phyloP scores from a whole-genome alignment of 306 rosid species.

The Malus asiatica region DNA sequence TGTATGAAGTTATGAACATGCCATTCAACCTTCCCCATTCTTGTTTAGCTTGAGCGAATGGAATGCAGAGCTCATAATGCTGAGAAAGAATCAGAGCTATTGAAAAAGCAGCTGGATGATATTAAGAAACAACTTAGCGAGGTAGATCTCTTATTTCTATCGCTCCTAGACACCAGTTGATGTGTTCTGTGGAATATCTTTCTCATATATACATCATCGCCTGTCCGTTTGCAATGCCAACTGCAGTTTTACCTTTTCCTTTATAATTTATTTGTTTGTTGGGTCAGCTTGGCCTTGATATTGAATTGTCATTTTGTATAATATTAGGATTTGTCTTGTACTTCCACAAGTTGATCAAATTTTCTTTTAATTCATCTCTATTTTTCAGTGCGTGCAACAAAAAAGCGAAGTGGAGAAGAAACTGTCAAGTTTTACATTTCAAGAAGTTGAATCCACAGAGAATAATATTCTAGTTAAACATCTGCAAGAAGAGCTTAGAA shows the following conservation, averaged over 20 bases:
- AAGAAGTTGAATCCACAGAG: slow-evolving; percentile 44
- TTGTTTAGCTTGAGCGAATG: slow-evolving; percentile 67
- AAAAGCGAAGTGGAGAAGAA: slow-evolving; percentile 76
- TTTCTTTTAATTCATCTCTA: background rate
- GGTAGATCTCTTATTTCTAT: slow-evolving; percentile 40
- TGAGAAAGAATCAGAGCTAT: slow-evolving; percentile 61
- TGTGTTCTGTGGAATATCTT: background rate
- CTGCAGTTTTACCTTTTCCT: background rate
- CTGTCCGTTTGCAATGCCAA: background rate
- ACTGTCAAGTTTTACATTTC: slow-evolving; percentile 48
- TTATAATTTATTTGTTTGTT: background rate
- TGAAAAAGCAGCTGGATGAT: slow-evolving; percentile 60
- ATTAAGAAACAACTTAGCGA: slow-evolving; percentile 56
- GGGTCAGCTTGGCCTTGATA: background rate
- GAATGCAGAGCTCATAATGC: slow-evolving; percentile 70
- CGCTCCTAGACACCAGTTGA: background rate
- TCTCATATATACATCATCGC: background rate
- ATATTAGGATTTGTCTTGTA: background rate
- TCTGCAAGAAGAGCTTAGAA: slow-evolving; percentile 80
- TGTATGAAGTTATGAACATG: background rate
- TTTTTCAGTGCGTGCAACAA: slow-evolving; percentile 65
- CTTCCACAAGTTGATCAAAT: background rate
- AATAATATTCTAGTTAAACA: slow-evolving; percentile 54
- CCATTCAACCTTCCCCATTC: slow-evolving; percentile 18
- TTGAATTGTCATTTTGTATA: slow-evolving; percentile 8